Percentiles rank a stretch among this genome's conserved stretches.
Conservation (phyloP, 208 protist genomes). For the Trypanosomatidae sp. region DNA sequence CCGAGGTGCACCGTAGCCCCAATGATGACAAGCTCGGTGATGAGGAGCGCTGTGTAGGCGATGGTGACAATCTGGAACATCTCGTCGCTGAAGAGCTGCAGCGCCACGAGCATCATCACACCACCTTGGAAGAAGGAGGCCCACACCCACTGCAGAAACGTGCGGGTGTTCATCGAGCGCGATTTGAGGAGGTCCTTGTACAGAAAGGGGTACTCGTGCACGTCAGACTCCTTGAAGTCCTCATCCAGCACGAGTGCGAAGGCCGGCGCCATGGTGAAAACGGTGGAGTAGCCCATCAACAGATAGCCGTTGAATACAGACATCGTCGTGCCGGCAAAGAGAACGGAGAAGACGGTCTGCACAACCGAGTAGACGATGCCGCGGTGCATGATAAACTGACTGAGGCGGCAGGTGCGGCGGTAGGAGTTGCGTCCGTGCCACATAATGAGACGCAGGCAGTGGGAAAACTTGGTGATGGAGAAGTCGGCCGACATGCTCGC, state of each 20-base stretch:
- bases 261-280: slow-evolving; percentile 98
- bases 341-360: slow-evolving; percentile 96
- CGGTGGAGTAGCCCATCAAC: slow-evolving; percentile 96
- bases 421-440: slow-evolving; percentile 92
- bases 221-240: slow-evolving; percentile 92
- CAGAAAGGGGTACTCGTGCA: slow-evolving; percentile 96
- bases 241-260: slow-evolving; percentile 98
- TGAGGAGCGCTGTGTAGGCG: slow-evolving; percentile 97
- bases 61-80: slow-evolving; percentile 97
- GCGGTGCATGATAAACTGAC: slow-evolving; percentile 98
- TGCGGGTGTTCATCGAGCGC: slow-evolving; percentile 82
- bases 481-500: slow-evolving; percentile 98
- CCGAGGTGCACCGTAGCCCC: slow-evolving; percentile 92
- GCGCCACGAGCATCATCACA: slow-evolving; percentile 95
- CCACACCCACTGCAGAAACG: slow-evolving; percentile 86
- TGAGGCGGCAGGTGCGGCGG: slow-evolving; percentile 90
- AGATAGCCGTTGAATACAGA: slow-evolving; percentile 97
- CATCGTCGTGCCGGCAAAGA: slow-evolving; percentile 98
- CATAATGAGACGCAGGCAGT: slow-evolving; percentile 88
- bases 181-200: slow-evolving; percentile 98
- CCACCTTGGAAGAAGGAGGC: slow-evolving; percentile 91
- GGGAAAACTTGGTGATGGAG: slow-evolving; percentile 96
- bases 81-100: slow-evolving; percentile 94
- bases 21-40: slow-evolving; percentile 97
- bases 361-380: slow-evolving; percentile 99